These are phyloP conservation scores for Mycena haematopus DNA, from an alignment of 768 basidiomycete genomes.

Conservation along the genomic window DNA sequence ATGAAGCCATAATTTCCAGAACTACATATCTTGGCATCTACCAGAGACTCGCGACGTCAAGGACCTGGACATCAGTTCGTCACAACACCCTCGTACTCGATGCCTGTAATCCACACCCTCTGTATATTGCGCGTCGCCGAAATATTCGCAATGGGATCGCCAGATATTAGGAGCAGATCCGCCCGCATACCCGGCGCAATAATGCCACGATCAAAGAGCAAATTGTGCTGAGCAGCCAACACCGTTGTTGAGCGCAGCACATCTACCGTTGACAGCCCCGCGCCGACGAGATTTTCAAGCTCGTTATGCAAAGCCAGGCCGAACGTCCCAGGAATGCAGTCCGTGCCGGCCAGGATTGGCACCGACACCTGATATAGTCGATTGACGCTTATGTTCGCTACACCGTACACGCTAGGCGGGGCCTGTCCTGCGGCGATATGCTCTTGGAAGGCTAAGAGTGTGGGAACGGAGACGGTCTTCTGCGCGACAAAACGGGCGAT, in stretches of 20 bases:
- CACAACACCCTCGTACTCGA: conserved; percentile 15
- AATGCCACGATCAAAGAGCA: conserved; percentile 4
- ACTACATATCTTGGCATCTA: too few species aligned
- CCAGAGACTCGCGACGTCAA: too few species aligned
- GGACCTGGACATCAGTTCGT: not conserved
- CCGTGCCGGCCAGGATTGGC: conserved; percentile 15
- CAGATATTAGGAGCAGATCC: conserved; percentile 18
- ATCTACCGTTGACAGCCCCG: conserved; percentile 20
- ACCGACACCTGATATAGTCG: not conserved
- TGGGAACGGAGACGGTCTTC: conserved; percentile 5
- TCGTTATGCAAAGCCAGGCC: conserved; percentile 11
- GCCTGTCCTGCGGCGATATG: not conserved
- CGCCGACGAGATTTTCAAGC: conserved; percentile 16
- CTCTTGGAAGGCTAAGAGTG: not conserved
- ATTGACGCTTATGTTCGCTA: conserved; percentile 1
- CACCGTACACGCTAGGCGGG: not conserved
- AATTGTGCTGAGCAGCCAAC: conserved; percentile 4
- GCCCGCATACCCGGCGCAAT: conserved; percentile 21
- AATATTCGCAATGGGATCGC: conserved; percentile 24
- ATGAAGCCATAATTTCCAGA: too few species aligned
- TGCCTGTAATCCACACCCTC: conserved; percentile 20
- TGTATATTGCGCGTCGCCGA: conserved; percentile 23
- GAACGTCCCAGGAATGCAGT: conserved; percentile 9
- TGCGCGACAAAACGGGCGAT: conserved; percentile 8
- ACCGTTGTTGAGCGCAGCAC: conserved; percentile 20